phyloP scores from a whole-genome alignment of 2,329 filamentous ascomycete genomes.

The Trichoderma lentiforme region DNA sequence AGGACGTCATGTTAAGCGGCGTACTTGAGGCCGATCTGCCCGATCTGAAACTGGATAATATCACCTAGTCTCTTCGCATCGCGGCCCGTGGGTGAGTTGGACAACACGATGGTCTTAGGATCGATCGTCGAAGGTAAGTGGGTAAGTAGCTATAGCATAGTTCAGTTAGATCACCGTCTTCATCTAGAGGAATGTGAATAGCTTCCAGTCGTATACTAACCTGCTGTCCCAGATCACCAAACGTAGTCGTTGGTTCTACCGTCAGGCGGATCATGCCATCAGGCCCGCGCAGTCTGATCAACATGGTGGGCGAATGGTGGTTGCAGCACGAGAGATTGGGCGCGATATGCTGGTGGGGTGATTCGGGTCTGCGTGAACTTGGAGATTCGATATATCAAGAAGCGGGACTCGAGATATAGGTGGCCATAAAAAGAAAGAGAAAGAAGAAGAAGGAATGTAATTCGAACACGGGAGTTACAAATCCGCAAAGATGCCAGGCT shows the following conservation, averaged over 20 bases:
- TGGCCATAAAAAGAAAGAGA: background rate
- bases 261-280: slow-evolving; percentile 89
- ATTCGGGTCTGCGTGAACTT: background rate
- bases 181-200: background rate
- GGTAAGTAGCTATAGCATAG: slow-evolving; percentile 47
- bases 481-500: background rate
- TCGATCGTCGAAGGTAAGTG: slow-evolving; percentile 62
- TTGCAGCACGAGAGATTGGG: background rate
- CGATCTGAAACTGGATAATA: slow-evolving; percentile 53
- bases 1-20: background rate
- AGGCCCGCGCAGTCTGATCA: slow-evolving; percentile 82
- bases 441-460: background rate
- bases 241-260: slow-evolving; percentile 70
- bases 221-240: slow-evolving; percentile 57
- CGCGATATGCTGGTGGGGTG: background rate
- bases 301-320: slow-evolving; percentile 52
- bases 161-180: background rate
- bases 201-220: slow-evolving; percentile 33
- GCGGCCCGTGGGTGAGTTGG: slow-evolving; percentile 56
- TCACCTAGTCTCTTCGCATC: slow-evolving; percentile 59
- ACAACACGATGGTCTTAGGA: slow-evolving; percentile 56
- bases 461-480: background rate
- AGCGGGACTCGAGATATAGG: background rate
- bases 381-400: background rate
- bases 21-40: slow-evolving; percentile 59